Conservation (phyloP, 306 rosid species). For the Fagus sylvatica region DNA sequence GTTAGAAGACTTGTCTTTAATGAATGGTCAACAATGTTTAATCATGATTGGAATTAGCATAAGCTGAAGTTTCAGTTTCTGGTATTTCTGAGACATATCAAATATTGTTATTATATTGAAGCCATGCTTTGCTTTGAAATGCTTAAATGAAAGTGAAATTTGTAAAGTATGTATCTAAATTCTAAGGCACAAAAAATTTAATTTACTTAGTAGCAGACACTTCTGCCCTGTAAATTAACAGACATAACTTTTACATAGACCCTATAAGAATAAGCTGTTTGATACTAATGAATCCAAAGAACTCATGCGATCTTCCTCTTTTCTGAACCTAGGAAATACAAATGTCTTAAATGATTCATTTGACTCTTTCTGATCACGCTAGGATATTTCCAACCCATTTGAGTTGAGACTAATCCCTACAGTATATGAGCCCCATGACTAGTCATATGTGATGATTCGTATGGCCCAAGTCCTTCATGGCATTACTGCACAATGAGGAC, state of each 20-base stretch:
- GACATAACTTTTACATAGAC: not conserved
- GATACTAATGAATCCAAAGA: not conserved
- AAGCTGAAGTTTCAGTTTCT: not conserved
- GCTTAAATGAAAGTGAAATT: not conserved
- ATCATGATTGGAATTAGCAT: not conserved
- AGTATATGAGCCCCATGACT: not conserved
- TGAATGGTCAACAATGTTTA: not conserved
- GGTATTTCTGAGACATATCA: not conserved
- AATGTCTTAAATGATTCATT: not conserved
- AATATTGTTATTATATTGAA: not conserved
- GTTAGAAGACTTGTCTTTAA: not conserved
- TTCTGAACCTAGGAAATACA: not conserved
- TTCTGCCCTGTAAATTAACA: not conserved
- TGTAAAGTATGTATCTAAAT: not conserved
- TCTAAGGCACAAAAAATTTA: not conserved
- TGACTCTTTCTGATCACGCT: not conserved
- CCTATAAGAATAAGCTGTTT: not conserved
- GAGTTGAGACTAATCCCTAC: not conserved
- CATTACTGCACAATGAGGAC: not conserved
- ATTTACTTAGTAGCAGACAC: not conserved
- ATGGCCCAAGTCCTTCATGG: not conserved
- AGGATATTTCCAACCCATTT: not conserved
- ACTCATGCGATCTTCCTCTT: not conserved
- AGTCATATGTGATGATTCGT: not conserved
- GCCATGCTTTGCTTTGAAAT: not conserved